phyloP scores from a whole-genome alignment of 257 asterid species.

The Schizonepeta tenuifolia region DNA sequence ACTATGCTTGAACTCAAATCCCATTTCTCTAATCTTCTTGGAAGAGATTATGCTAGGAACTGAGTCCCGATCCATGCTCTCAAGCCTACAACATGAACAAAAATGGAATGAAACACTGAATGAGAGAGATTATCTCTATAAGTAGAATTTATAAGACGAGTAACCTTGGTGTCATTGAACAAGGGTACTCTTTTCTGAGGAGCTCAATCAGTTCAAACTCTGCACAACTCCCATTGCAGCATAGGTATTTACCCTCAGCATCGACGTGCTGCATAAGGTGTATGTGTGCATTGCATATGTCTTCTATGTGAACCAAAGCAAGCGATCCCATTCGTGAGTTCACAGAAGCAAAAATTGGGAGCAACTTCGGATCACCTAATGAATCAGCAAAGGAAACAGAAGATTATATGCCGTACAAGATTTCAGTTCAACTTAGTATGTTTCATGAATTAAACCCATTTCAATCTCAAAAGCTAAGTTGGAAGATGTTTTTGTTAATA shows the following conservation, averaged over 20 bases:
- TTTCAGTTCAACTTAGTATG: not conserved
- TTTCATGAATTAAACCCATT: not conserved
- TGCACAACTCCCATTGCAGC: constrained; percentile 55
- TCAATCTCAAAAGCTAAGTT: not conserved
- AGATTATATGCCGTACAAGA: not conserved
- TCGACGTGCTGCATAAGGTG: constrained; percentile 69
- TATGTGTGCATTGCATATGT: constrained; percentile 71
- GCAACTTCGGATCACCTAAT: constrained; percentile 58
- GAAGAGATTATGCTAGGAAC: constrained; percentile 66
- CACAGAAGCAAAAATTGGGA: constrained; percentile 58
- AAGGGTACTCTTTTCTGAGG: constrained; percentile 48
- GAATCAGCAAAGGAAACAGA: not conserved
- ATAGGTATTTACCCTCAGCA: constrained; percentile 71
- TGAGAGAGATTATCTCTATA: not conserved
- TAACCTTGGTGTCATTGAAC: constrained; percentile 53
- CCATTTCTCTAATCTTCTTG: constrained; percentile 65
- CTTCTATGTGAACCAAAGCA: constrained; percentile 75
- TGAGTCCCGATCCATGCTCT: constrained; percentile 33
- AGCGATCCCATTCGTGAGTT: constrained; percentile 88
- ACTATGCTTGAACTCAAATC: constrained; percentile 62
- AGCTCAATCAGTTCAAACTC: constrained; percentile 53
- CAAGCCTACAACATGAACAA: constrained; percentile 35
- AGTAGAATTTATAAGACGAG: constrained; percentile 13
- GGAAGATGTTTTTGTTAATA: not conserved
- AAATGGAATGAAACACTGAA: not conserved